A percentile compares a stretch with the other conserved stretches of the same genome.
These are phyloP conservation scores for Venturia carpophila DNA, from an alignment of 2,329 filamentous ascomycete genomes.

Conservation along the genomic window DNA sequence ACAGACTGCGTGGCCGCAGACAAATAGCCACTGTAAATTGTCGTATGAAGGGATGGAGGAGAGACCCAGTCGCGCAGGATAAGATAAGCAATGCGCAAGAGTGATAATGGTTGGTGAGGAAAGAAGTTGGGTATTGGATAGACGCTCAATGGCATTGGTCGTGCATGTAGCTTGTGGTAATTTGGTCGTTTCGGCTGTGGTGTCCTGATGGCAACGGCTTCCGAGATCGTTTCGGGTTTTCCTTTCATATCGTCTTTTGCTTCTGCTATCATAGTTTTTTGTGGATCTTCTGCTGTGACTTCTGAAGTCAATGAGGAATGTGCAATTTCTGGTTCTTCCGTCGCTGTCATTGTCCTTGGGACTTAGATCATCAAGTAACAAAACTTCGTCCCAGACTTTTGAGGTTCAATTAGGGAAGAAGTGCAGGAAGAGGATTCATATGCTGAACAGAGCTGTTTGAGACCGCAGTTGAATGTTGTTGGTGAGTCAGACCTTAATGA, in stretches of 20 bases:
- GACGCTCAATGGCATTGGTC: conserved; percentile 70
- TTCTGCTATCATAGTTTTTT: neutral
- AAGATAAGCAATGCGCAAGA: conserved; percentile 70
- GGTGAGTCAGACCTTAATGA: neutral
- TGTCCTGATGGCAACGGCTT: neutral
- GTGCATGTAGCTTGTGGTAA: conserved; percentile 69
- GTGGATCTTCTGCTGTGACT: neutral
- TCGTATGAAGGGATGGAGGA: conserved; percentile 56
- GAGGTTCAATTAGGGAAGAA: neutral
- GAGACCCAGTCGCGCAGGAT: conserved; percentile 66
- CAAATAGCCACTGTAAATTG: conserved; percentile 66
- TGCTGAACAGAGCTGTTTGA: neutral
- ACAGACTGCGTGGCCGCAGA: conserved; percentile 75
- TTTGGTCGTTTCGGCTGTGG: conserved; percentile 39
- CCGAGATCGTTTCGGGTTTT: neutral
- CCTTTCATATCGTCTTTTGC: neutral
- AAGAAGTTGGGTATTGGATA: conserved; percentile 83
- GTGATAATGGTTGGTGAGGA: conserved; percentile 83
- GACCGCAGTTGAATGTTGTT: neutral
- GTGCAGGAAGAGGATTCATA: neutral
- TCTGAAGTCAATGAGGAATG: neutral
- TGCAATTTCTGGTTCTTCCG: neutral
- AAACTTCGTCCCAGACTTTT: neutral
- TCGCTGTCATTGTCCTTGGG: neutral
- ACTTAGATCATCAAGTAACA: neutral